Conservation (phyloP, 1,284 basidiomycete species). For the Apiotrichum veenhuisii region DNA sequence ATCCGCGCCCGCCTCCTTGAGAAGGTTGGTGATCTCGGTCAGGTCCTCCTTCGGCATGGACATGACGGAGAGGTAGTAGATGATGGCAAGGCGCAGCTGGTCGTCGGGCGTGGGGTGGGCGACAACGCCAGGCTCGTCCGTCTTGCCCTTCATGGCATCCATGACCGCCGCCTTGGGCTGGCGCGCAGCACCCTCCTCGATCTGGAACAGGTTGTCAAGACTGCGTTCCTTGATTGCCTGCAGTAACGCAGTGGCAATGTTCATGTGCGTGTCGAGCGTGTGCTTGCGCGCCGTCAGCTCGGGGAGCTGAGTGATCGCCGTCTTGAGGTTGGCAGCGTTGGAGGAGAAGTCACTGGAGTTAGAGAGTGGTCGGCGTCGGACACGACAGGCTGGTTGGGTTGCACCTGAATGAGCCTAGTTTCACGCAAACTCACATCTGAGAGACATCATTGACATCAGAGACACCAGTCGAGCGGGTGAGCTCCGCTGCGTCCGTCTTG, state of each 20-base stretch:
- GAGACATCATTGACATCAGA: constrained; percentile 93
- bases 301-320: constrained; percentile 96
- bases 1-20: constrained; percentile 74
- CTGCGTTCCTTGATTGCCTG: constrained; percentile 95
- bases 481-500: constrained; percentile 94
- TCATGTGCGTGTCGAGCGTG: constrained; percentile 98
- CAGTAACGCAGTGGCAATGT: constrained; percentile 92
- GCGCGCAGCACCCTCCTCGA: constrained; percentile 84
- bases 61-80: constrained; percentile 85
- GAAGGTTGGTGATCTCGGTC: constrained; percentile 77
- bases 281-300: constrained; percentile 95
- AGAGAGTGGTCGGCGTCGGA: too few relatives aligned
- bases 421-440: constrained; percentile 69
- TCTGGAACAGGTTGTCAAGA: constrained; percentile 93
- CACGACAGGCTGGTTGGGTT: too few relatives aligned
- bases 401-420: too few relatives aligned
- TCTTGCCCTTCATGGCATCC: constrained; percentile 61
- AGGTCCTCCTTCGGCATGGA: constrained; percentile 80
- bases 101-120: constrained; percentile 62
- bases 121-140: constrained; percentile 58
- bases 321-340: constrained; percentile 93
- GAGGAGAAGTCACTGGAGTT: constrained; percentile 75
- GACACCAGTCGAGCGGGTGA: constrained; percentile 93
- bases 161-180: constrained; percentile 79
- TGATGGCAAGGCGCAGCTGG: constrained; percentile 87